Percentiles rank a stretch among this genome's conserved stretches.
phyloP scores from a whole-genome alignment of 345 rosid genomes.

The Linum lewisii region DNA sequence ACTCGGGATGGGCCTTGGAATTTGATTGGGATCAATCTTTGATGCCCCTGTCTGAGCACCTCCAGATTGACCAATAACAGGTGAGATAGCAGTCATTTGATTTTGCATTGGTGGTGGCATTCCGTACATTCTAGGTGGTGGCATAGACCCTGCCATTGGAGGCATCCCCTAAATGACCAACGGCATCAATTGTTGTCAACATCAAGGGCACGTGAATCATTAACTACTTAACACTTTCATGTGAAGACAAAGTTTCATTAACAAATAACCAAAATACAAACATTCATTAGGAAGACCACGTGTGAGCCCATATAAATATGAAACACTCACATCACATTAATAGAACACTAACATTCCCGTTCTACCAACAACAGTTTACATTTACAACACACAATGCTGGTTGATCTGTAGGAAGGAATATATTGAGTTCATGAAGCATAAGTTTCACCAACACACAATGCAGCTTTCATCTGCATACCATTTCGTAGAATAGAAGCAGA shows the following conservation, averaged over 20 bases:
- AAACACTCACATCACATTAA: not conserved
- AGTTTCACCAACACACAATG: not conserved
- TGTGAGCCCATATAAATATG: not conserved
- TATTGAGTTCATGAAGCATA: not conserved
- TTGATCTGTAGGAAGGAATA: not conserved
- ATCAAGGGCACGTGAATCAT: not conserved
- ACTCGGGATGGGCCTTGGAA: constrained; percentile 86
- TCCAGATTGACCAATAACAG: constrained; percentile 75
- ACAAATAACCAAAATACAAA: too few species aligned
- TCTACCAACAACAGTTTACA: not conserved
- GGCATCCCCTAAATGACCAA: constrained; percentile 8
- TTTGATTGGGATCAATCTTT: constrained; percentile 90
- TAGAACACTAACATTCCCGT: not conserved
- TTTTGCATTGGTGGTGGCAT: constrained; percentile 72
- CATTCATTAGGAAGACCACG: not conserved
- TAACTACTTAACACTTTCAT: not conserved
- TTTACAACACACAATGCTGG: not conserved
- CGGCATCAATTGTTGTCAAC: not conserved
- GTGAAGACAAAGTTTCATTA: not conserved
- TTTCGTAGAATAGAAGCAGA: too few species aligned
- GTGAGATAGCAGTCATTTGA: constrained; percentile 77
- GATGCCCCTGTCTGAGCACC: constrained; percentile 55
- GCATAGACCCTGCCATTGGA: constrained; percentile 47
- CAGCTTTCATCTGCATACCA: not conserved
- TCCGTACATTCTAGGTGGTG: constrained; percentile 68